Evolutionary conservation across 2,329 filamentous ascomycete genomes (phyloP).

Genomic region (Alternaria alternata): DNA sequence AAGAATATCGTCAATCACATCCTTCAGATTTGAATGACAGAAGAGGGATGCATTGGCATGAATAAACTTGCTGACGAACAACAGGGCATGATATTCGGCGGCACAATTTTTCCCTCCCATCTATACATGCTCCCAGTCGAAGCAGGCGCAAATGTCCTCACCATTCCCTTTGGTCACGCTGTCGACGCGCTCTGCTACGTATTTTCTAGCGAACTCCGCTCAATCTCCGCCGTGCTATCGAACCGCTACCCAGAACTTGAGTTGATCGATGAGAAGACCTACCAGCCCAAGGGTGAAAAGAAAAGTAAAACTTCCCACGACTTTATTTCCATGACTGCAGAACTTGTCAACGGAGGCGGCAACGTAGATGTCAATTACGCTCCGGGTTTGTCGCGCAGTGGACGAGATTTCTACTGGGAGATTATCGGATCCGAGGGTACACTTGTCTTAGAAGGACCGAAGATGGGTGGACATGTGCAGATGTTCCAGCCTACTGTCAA

Average conservation of each 20-base stretch:
- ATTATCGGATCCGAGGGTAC: conserved; percentile 50
- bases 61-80: background rate
- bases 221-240: conserved; percentile 36
- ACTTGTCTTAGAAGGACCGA: conserved; percentile 38
- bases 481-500: conserved; percentile 53
- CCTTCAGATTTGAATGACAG: background rate
- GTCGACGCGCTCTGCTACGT: conserved; percentile 43
- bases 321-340: conserved; percentile 34
- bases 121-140: conserved; percentile 60
- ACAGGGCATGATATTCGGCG: conserved; percentile 34
- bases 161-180: conserved; percentile 52
- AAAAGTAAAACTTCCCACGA: conserved; percentile 41
- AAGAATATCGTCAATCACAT: background rate
- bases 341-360: conserved; percentile 33
- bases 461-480: conserved; percentile 47
- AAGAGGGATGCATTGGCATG: background rate
- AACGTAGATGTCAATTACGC: conserved; percentile 37
- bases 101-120: conserved; percentile 32
- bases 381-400: conserved; percentile 27
- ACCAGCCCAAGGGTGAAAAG: conserved; percentile 23
- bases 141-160: conserved; percentile 55
- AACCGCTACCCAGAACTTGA: conserved; percentile 32
- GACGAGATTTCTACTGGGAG: conserved; percentile 47
- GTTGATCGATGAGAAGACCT: conserved; percentile 26
- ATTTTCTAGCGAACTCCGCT: conserved; percentile 36